phyloP scores from a whole-genome alignment of 2,329 filamentous ascomycete genomes.

The Fusarium temperatum region DNA sequence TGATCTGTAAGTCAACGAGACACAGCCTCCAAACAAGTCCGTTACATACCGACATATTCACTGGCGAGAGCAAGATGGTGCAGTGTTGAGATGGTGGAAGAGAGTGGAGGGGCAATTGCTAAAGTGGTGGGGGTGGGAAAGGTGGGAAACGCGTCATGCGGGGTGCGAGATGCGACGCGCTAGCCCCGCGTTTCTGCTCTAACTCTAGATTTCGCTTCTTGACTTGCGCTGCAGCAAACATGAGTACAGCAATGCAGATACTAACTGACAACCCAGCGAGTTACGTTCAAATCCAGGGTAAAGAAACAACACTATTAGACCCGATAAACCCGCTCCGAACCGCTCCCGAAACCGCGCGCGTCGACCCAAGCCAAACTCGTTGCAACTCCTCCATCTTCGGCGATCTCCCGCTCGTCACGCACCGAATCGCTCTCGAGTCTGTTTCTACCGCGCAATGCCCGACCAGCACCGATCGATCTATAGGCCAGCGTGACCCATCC shows the following conservation, averaged over 20 bases:
- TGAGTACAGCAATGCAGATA: neutral
- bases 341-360: neutral
- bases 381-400: neutral
- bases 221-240: neutral
- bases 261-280: fast-evolving
- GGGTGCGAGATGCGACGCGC: neutral
- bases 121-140: neutral
- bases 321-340: neutral
- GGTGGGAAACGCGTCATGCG: neutral
- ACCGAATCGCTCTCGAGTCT: neutral
- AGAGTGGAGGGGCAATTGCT: neutral
- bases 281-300: fast-evolving
- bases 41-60: neutral
- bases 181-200: neutral
- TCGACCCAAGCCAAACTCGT: neutral
- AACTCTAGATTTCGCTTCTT: neutral
- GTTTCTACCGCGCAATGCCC: neutral
- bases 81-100: neutral
- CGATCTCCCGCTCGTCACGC: neutral
- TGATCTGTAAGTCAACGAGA: neutral
- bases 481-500: fast-evolving
- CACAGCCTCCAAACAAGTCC: fast-evolving
- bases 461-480: neutral
- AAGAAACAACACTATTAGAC: fast-evolving
- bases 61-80: neutral